Evolutionary conservation across 2,329 filamentous ascomycete species (phyloP).

Genomic region (Whalleya microplaca): DNA sequence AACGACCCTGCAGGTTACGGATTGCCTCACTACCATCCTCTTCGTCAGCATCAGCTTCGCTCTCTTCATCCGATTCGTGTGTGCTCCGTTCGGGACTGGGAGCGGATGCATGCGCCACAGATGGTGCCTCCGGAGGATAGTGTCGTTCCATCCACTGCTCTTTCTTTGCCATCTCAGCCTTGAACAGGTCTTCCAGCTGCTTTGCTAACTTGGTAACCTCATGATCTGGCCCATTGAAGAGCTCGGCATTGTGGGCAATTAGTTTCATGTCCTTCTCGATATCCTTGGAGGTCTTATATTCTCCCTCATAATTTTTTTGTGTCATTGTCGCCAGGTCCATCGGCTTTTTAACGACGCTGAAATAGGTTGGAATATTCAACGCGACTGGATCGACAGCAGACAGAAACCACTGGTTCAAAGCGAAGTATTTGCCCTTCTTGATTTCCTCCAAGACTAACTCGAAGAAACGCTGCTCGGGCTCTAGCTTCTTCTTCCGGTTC

Average conservation of each 20-base stretch:
- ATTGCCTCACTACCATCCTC: slow-evolving; percentile 53
- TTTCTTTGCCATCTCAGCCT: slow-evolving; percentile 76
- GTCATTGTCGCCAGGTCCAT: slow-evolving; percentile 92
- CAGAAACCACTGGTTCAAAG: slow-evolving; percentile 75
- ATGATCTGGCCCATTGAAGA: slow-evolving; percentile 81
- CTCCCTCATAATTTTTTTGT: slow-evolving; percentile 74
- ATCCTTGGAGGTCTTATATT: slow-evolving; percentile 82
- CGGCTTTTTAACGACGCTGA: slow-evolving; percentile 91
- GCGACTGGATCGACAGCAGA: slow-evolving; percentile 90
- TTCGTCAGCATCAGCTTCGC: slow-evolving; percentile 60
- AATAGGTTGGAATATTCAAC: slow-evolving; percentile 90
- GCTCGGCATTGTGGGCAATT: slow-evolving; percentile 88
- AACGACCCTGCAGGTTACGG: slow-evolving; percentile 54
- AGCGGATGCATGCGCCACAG: slow-evolving; percentile 56
- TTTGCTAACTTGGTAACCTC: slow-evolving; percentile 74
- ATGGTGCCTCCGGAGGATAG: slow-evolving; percentile 52
- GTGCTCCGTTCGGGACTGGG: slow-evolving; percentile 67
- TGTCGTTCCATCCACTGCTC: slow-evolving; percentile 79
- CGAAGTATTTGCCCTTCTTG: slow-evolving; percentile 71
- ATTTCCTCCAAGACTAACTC: slow-evolving; percentile 80
- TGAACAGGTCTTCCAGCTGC: slow-evolving; percentile 75
- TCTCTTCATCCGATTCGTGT: slow-evolving; percentile 75
- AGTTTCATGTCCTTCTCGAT: slow-evolving; percentile 82
- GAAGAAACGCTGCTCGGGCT: slow-evolving; percentile 88
- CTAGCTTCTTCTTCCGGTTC: slow-evolving; percentile 88